Conservation (phyloP, 202 grass and related monocot species). For the Saccharum hybrid region DNA sequence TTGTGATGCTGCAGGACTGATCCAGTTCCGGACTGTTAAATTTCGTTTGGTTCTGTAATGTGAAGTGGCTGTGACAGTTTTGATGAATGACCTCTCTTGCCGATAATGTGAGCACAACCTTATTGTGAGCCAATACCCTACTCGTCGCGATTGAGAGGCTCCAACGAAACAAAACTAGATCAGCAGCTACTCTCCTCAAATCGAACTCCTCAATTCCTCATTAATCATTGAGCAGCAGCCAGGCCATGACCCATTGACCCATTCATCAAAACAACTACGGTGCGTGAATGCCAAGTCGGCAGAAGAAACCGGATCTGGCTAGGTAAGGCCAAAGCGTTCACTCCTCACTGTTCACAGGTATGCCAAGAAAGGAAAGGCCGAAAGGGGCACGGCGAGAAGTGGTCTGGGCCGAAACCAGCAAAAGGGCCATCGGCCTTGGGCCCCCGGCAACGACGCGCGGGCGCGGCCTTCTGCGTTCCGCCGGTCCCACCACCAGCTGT, state of each 20-base stretch:
- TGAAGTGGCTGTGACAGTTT: background rate
- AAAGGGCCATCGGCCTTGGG: background rate
- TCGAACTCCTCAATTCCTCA: background rate
- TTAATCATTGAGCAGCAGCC: background rate
- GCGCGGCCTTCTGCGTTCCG: constrained; percentile 12
- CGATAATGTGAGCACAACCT: background rate
- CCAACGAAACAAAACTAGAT: background rate
- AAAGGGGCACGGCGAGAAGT: background rate
- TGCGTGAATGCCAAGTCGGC: background rate
- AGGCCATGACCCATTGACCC: background rate
- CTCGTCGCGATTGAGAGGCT: background rate
- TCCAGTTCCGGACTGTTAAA: background rate
- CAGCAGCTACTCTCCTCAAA: background rate
- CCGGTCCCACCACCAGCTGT: constrained; percentile 39
- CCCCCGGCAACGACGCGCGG: background rate
- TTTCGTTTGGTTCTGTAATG: background rate
- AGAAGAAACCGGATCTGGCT: background rate
- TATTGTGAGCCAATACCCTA: background rate
- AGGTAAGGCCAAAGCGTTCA: background rate
- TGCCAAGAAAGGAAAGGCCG: constrained; percentile 23
- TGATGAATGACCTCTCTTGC: background rate
- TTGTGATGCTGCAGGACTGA: background rate
- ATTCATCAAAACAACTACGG: background rate
- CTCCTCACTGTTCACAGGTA: background rate
- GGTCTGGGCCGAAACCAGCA: background rate